These are phyloP conservation scores for Candida broadrunensis DNA, from an alignment of 805 yeast genomes.

Conservation along the genomic window DNA sequence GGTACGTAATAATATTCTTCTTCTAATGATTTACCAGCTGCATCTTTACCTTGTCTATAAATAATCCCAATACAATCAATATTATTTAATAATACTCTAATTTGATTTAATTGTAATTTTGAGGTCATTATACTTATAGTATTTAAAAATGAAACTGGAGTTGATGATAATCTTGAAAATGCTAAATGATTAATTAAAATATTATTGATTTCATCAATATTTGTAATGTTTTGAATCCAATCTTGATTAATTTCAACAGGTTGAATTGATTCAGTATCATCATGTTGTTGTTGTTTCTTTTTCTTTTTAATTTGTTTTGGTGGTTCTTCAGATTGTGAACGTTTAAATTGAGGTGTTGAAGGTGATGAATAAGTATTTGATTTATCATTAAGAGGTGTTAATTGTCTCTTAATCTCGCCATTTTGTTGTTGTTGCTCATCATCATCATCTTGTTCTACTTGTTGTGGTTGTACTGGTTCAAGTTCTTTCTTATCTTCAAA, in stretches of 20 bases:
- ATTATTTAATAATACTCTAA: slow-evolving; percentile 42
- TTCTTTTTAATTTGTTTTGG: slow-evolving; percentile 9
- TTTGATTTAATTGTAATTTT: slow-evolving; percentile 39
- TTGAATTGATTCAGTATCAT: slow-evolving; percentile 6
- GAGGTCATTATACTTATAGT: slow-evolving; percentile 58
- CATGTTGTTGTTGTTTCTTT: slow-evolving; percentile 4
- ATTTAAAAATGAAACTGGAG: slow-evolving; percentile 73
- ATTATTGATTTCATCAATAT: slow-evolving; percentile 54
- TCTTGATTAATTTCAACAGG: slow-evolving; percentile 25
- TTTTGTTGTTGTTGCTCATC: not conserved
- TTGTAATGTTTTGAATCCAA: slow-evolving; percentile 13
- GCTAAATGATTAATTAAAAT: slow-evolving; percentile 82
- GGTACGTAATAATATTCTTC: slow-evolving; percentile 91
- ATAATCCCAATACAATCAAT: slow-evolving; percentile 79
- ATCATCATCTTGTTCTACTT: not conserved
- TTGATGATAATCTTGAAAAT: slow-evolving; percentile 81
- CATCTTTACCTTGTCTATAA: slow-evolving; percentile 87
- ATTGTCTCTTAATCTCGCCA: not conserved
- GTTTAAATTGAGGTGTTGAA: slow-evolving; percentile 16
- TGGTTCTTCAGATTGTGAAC: slow-evolving; percentile 37
- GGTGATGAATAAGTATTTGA: slow-evolving; percentile 19
- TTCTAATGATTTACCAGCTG: slow-evolving; percentile 91
- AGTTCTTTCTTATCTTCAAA: not conserved
- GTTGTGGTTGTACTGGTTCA: not conserved
- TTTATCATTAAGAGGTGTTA: slow-evolving; percentile 19